Evolutionary conservation across 139 green algal species (phyloP).

Genomic region (Raphidocelis subcapitata): DNA sequence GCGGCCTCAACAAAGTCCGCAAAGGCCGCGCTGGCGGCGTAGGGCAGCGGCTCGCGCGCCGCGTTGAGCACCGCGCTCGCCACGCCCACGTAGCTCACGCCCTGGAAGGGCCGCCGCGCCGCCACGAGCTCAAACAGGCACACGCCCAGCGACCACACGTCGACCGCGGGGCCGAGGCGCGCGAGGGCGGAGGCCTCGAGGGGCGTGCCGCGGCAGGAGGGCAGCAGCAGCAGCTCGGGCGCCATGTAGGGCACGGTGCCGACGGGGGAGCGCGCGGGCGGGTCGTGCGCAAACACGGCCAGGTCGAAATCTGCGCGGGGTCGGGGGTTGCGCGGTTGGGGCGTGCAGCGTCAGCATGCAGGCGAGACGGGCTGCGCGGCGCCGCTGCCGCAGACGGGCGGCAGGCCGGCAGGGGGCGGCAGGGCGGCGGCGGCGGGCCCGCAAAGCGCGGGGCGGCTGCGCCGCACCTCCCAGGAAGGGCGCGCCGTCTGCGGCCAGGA

Average conservation of each 20-base stretch:
- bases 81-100: conserved; percentile 20
- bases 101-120: conserved; percentile 30
- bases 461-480: conserved; percentile 50
- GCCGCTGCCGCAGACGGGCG: no score
- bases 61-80: conserved; percentile 14
- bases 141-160: conserved; percentile 27
- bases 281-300: conserved; percentile 48
- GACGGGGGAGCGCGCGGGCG: conserved; percentile 59
- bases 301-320: conserved; percentile 18
- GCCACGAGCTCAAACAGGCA: conserved; percentile 32
- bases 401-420: no score
- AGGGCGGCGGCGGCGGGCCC: no score
- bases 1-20: conserved; percentile 52
- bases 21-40: conserved; percentile 17
- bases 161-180: conserved; percentile 16
- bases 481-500: conserved; percentile 24
- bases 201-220: not conserved
- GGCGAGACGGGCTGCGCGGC: no score
- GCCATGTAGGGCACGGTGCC: conserved; percentile 83
- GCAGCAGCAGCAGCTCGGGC: conserved; percentile 49
- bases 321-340: no score
- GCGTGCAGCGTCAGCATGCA: no score
- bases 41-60: conserved; percentile 8
- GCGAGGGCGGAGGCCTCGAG: not conserved
- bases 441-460: no score